phyloP scores from a whole-genome alignment of 805 yeast species.

The Saitoella complicata region DNA sequence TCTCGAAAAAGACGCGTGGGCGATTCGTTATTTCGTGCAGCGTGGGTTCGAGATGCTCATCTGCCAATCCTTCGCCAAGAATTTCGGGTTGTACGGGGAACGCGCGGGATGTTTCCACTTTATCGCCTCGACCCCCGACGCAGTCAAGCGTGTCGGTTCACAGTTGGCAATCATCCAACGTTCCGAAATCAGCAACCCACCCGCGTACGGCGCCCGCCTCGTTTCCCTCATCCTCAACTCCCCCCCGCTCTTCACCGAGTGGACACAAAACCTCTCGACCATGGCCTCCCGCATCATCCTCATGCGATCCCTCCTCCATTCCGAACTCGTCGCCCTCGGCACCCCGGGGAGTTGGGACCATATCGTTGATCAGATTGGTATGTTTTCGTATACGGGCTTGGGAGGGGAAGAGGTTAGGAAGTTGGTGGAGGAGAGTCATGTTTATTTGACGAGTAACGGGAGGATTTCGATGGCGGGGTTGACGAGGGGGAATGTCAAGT shows the following conservation, averaged over 20 bases:
- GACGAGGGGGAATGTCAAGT: constrained; percentile 57
- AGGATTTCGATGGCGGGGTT: constrained; percentile 91
- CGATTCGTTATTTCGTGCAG: constrained; percentile 31
- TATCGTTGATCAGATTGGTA: constrained; percentile 79
- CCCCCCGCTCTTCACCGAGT: constrained; percentile 52
- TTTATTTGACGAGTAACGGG: constrained; percentile 69
- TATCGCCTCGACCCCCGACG: constrained; percentile 27
- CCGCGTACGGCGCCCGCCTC: constrained; percentile 87
- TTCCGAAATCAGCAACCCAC: constrained; percentile 83
- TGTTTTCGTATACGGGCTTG: constrained; percentile 92
- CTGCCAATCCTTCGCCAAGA: constrained; percentile 88
- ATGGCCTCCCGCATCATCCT: constrained; percentile 72
- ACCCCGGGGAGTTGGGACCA: constrained; percentile 94
- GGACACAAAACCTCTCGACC: constrained; percentile 69
- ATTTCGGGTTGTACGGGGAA: constrained; percentile 95
- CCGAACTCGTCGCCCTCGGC: constrained; percentile 38
- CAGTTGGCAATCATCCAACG: constrained; percentile 66
- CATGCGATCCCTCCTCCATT: constrained; percentile 60
- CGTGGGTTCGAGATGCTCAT: constrained; percentile 30
- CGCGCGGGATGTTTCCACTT: constrained; percentile 88
- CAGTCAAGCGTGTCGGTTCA: constrained; percentile 45
- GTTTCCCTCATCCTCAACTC: constrained; percentile 59
- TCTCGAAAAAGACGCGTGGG: constrained; percentile 52
- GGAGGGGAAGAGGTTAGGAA: constrained; percentile 57
- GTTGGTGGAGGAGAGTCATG: constrained; percentile 61